phyloP scores from a whole-genome alignment of 73 alveolate species.

The Tetrahymena elliotti region DNA sequence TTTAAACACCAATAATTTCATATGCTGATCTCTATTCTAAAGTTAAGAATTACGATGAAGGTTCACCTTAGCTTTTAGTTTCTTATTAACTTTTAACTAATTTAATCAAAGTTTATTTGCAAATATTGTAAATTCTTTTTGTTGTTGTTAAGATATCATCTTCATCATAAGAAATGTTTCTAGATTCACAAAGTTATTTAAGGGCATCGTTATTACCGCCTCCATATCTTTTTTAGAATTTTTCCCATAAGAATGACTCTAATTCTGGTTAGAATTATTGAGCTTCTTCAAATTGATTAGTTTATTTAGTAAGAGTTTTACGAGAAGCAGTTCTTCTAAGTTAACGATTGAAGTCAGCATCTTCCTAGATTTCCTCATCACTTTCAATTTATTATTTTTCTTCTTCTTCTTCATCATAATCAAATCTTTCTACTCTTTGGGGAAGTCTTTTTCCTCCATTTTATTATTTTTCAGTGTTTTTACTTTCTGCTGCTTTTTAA shows the following conservation, averaged over 20 bases:
- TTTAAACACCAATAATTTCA: not conserved
- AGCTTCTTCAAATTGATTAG: not conserved
- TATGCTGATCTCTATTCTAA: not conserved
- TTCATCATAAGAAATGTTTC: not conserved
- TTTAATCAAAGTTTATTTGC: not conserved
- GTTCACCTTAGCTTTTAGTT: not conserved
- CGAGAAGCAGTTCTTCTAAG: not conserved
- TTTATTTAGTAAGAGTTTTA: not conserved
- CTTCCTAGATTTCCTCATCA: not conserved
- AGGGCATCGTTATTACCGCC: not conserved
- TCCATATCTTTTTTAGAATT: not conserved
- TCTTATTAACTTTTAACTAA: not conserved
- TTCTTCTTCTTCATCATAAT: not conserved
- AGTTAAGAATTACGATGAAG: not conserved
- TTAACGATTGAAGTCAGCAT: not conserved
- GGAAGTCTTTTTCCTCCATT: not conserved
- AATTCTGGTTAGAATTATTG: not conserved
- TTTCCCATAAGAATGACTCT: not conserved
- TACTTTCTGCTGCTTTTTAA: not conserved
- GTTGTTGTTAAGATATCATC: not conserved
- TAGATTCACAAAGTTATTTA: not conserved
- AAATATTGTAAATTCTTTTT: not conserved
- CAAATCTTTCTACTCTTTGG: not conserved
- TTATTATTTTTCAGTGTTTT: not conserved
- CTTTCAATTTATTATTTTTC: not conserved